Conservation (phyloP, 2,329 filamentous ascomycete genomes). For the Beauveria pseudobassiana region DNA sequence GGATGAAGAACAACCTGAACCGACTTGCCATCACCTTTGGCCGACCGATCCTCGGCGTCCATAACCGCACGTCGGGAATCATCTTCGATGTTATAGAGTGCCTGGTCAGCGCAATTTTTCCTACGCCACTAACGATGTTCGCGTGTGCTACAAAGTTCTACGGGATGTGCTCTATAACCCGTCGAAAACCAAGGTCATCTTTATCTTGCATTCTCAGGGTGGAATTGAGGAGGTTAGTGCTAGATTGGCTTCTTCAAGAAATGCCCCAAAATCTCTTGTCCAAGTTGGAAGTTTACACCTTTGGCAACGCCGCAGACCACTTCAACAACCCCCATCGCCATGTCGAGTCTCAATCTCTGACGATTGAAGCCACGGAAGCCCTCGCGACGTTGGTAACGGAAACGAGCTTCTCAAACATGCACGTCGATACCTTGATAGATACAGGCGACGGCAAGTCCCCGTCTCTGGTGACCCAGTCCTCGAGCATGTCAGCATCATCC, state of each 20-base stretch:
- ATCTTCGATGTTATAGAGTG: conserved; percentile 73
- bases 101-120: conserved; percentile 67
- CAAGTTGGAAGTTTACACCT: conserved; percentile 71
- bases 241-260: conserved; percentile 72
- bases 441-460: conserved; percentile 14
- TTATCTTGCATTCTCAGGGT: conserved; percentile 72
- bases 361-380: conserved; percentile 27
- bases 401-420: conserved; percentile 23
- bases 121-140: conserved; percentile 63
- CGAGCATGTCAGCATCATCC: conserved; percentile 25
- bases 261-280: conserved; percentile 55
- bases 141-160: conserved; percentile 53
- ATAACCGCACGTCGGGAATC: conserved; percentile 68
- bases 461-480: conserved; percentile 18
- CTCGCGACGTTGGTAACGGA: conserved; percentile 29
- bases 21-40: conserved; percentile 65
- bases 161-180: conserved; percentile 57
- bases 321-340: conserved; percentile 68
- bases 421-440: conserved; percentile 17
- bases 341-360: conserved; percentile 33
- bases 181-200: conserved; percentile 58
- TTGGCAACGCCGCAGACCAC: conserved; percentile 71
- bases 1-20: conserved; percentile 65
- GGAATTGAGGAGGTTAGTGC: conserved; percentile 65
- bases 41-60: conserved; percentile 63